Percentiles rank a stretch among this genome's conserved stretches.
Evolutionary conservation across 140 eudicot genomes (phyloP).

Genomic region (Stevia rebaudiana): DNA sequence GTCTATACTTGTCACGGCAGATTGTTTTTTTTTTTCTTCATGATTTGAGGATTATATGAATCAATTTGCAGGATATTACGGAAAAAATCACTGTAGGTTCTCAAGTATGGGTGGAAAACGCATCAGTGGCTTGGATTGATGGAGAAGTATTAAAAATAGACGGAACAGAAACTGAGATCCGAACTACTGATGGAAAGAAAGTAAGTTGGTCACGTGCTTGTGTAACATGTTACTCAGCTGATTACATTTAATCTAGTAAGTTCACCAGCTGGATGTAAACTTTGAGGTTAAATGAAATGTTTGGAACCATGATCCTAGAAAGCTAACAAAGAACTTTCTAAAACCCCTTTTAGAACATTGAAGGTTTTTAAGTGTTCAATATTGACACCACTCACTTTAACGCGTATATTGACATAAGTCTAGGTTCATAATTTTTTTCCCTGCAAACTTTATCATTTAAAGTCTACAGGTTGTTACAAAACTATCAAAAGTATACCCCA

Average conservation of each 20-base stretch:
- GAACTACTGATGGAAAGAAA: conserved; percentile 56
- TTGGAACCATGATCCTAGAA: conserved; percentile 6
- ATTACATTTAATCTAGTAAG: not conserved
- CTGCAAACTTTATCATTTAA: conserved; percentile 13
- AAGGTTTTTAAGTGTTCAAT: not conserved
- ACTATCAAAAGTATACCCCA: conserved; percentile 57
- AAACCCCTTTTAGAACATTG: not conserved
- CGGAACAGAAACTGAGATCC: conserved; percentile 66
- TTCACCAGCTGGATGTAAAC: conserved; percentile 4
- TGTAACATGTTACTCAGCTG: conserved; percentile 8
- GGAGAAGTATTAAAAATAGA: conserved; percentile 73
- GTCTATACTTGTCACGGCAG: conserved; percentile 2
- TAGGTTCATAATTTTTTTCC: conserved; percentile 1
- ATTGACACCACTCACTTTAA: not conserved
- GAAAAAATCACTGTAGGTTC: conserved; percentile 67
- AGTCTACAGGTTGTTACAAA: conserved; percentile 45
- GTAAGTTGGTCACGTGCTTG: conserved; percentile 33
- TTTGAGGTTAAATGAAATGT: conserved; percentile 18
- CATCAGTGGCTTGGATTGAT: conserved; percentile 77
- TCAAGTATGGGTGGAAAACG: conserved; percentile 88
- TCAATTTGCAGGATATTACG: conserved; percentile 57
- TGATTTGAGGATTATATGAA: conserved; percentile 15
- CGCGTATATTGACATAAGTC: not conserved
- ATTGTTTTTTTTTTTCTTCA: conserved; percentile 3
- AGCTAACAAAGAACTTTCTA: conserved; percentile 1